Evolutionary conservation across 306 rosid genomes (phyloP), one percentile per base, ranked within the genome.

Genomic region (Delonix regia): DNA sequence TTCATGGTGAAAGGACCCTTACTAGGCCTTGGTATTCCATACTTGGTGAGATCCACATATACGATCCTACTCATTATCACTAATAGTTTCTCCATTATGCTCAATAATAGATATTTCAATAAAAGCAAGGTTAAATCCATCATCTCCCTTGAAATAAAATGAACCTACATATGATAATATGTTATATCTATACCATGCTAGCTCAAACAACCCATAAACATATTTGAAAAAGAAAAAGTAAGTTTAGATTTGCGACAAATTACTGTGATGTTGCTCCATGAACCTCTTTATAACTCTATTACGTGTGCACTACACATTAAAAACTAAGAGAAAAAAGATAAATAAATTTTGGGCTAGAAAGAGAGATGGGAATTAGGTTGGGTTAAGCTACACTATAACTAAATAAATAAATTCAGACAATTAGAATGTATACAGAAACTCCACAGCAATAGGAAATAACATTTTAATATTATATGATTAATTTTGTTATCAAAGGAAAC

Each of bases 81-180:
- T 27, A 34, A 1, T 16, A 63, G 27, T 6, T 34, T 63, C 24
- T 63, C 69, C 47, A 63, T 27, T 2, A 38, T 63, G 24, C 42
- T 63, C 7, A 4, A 15, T 27, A 15, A 1, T 16, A 63, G 3
- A 33, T 87, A 73, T 18, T 76, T 91, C 16, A 87, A 13, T 81
- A 88, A 42, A 47, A 67, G 10, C 24, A 81, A 13, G 1, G 48
- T 91, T 69, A 79, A 41, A 78, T 79, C 10, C 52, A 88, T 82
- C 89, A 88, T 93, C 57, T 85, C 75, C 83, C 87, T 90, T 0
- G 98, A 77, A 60, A 93, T 65, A 78, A 86, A 12, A 86, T 90
- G 90, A 78, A 87, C 89, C 93, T 90, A 61, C 75, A 68, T 9
- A 3, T 2, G 5, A 27, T 13, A 53, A 53, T 19, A 53, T 53